Base-by-base conservation (phyloP, 2,329 filamentous ascomycete species). In the Clonostachys rhizophaga region DNA sequence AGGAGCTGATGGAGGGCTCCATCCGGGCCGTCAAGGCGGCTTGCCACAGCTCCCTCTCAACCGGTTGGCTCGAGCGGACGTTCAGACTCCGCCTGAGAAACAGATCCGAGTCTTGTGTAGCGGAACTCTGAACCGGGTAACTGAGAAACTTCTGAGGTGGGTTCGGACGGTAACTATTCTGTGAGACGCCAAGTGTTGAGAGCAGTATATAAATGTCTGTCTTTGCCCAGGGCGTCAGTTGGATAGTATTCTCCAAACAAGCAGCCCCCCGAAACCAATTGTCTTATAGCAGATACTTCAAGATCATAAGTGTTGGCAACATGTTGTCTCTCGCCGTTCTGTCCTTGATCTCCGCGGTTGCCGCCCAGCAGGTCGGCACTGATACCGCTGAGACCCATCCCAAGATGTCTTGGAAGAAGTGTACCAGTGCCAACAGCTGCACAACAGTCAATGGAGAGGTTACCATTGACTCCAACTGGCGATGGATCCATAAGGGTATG, bases 401-500 rank as follows among this genome's bases (percentile, higher is more conserved):
- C 17, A 18, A 35, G 14, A 35, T 50, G 40, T 46, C 33, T 34
- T 50, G 49, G 49, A 35, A 34, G 9, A 35, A 45, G 30, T 50
- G 49, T 41, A 44, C 43, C 30, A 36, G 43, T 36, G 33, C 33
- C 10, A 47, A 45, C n/a, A 41, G 39, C 40, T 76, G 73, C 58
- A 64, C 62, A 5, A 58, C 59, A 17, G 64, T 72, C 50, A 58
- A 60, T 44, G 71, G 67, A 37, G 68, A 68, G 43, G 64, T 79
- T 40, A 71, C 75, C 40, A 60, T 79, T 53, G 75, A 79, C 53
- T 54, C 74, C 51, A 78, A 78, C 63, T 79, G 74, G 75, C 72
- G 76, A 48, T 79, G 76, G 76, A 60, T 76, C 34, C 74, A 78
- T 60, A 55, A 58, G 17, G 44, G 49, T 50, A 48, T 7, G 48